These are phyloP conservation scores for Arctium lappa DNA, from an alignment of 129 eudicot genomes.

Conservation along the genomic window DNA sequence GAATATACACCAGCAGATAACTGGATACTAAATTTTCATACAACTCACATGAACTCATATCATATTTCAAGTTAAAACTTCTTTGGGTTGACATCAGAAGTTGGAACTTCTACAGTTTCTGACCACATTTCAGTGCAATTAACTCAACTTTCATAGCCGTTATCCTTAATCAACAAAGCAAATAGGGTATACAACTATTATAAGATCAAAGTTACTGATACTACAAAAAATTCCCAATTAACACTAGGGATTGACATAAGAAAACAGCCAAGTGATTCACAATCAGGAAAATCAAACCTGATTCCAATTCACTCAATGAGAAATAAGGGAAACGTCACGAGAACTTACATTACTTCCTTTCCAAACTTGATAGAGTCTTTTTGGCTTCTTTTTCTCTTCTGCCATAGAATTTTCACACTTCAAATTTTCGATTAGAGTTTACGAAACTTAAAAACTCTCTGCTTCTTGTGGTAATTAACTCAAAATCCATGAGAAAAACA, in stretches of 20 bases:
- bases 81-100: not conserved
- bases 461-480: conserved; percentile 1
- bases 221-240: not conserved
- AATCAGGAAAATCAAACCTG: not conserved
- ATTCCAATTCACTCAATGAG: not conserved
- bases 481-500: conserved; percentile 16
- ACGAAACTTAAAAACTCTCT: not conserved
- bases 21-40: not conserved
- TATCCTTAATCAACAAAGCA: not conserved
- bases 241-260: not conserved
- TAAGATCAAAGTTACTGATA: not conserved
- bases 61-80: not conserved
- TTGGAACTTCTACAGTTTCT: not conserved
- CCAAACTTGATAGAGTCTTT: conserved; percentile 81
- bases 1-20: not conserved
- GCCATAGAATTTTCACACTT: conserved; percentile 30
- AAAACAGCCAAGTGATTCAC: not conserved
- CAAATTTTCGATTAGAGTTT: conserved; percentile 1
- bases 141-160: conserved; percentile 1
- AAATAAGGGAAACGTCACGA: not conserved
- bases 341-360: conserved; percentile 88
- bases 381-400: conserved; percentile 28
- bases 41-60: not conserved
- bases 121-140: not conserved
- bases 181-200: not conserved